phyloP scores from a whole-genome alignment of 495 filamentous ascomycete genomes.

The Elasticomyces elasticus region DNA sequence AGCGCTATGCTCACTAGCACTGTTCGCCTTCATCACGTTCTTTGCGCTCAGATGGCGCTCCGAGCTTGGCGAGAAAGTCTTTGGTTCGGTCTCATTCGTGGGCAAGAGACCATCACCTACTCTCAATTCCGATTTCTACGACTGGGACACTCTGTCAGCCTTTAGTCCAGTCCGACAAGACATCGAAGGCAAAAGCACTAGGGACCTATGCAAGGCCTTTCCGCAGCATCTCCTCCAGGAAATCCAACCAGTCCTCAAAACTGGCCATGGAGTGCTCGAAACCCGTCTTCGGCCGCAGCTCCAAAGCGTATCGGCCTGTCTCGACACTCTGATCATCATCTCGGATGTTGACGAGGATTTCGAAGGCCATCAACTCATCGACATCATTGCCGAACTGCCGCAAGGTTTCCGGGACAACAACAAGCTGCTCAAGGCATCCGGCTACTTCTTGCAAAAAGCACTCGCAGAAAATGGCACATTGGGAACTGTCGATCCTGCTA shows the following conservation, averaged over 20 bases:
- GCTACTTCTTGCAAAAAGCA: neutral
- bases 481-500: neutral
- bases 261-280: neutral
- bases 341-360: neutral
- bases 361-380: neutral
- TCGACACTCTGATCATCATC: neutral
- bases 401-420: neutral
- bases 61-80: neutral
- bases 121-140: neutral
- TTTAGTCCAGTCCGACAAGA: neutral
- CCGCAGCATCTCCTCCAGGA: neutral
- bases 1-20: neutral
- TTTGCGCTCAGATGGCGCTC: neutral
- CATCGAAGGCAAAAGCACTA: neutral
- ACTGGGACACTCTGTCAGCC: neutral
- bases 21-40: neutral
- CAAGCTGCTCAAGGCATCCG: neutral
- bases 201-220: neutral
- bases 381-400: neutral
- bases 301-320: neutral
- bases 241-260: neutral
- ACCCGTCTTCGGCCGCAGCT: neutral
- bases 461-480: neutral
- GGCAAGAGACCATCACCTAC: neutral
- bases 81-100: neutral